Base-by-base conservation (phyloP, 148 eudicot species). In the Silene latifolia region DNA sequence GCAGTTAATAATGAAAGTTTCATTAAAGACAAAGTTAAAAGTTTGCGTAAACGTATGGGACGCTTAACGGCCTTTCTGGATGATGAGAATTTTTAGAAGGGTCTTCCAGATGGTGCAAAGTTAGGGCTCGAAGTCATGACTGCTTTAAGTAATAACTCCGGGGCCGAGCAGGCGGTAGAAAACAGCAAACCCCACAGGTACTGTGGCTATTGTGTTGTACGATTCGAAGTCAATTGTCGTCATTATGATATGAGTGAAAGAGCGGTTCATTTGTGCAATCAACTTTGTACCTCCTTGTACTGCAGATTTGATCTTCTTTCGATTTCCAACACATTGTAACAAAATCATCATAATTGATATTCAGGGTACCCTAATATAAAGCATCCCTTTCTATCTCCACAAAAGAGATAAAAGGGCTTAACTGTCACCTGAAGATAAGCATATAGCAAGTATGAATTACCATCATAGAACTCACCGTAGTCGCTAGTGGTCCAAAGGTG, bases 211-310 rank as follows among this genome's bases (percentile, higher is more conserved):
- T 66, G 70, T 66, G 14, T 66, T 0, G 23, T 39, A 18, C 51
- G 13, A 0, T 66, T 66, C 12, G 4, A 66, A 6, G 51, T 11
- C 15, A 35, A 66, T 24, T 51, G 51, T 18, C 24, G 42, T 66
- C 24, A 48, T 27, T 23, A 72, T 72, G 46, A 72, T 5, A 27
- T 72, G 24, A 56, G 74, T 72, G 6, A 72, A 29, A 18, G 10
- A 57, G 64, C 64, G 27, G 48, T 27, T n/a, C n/a, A n/a, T n/a
- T n/a, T n/a, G n/a, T n/a, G n/a, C n/a, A n/a, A n/a, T n/a, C n/a
- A n/a, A n/a, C n/a, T n/a, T n/a, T n/a, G n/a, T n/a, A n/a, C n/a
- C n/a, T n/a, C n/a, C n/a, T n/a, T n/a, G n/a, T n/a, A n/a, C n/a
- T n/a, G n/a, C n/a, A n/a, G n/a, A n/a, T n/a, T n/a, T n/a, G n/a